These are phyloP conservation scores for Cercospora canescens DNA, from an alignment of 2,329 filamentous ascomycete genomes.

Conservation along the genomic window DNA sequence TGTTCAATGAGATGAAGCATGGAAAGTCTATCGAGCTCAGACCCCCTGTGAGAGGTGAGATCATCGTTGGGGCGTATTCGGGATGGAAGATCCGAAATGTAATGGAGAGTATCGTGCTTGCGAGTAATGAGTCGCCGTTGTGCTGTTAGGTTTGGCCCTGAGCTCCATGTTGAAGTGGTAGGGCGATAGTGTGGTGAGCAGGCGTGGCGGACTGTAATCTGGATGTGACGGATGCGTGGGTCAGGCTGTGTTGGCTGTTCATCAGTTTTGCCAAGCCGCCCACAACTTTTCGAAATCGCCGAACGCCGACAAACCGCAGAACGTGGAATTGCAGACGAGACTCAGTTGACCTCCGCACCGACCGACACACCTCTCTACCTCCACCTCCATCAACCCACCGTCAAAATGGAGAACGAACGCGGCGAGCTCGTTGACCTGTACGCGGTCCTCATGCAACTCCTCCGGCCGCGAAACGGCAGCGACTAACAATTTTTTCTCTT, in stretches of 20 bases:
- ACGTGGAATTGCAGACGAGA: not conserved
- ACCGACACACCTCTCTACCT: not conserved
- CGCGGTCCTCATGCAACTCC: conserved; percentile 41
- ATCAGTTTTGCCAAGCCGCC: not conserved
- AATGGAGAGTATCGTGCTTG: not conserved
- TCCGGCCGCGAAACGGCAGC: conserved; percentile 16
- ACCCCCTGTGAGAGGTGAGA: not conserved
- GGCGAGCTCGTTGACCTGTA: conserved; percentile 99
- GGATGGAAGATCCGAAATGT: not conserved
- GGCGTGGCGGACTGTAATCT: not conserved
- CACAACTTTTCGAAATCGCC: conserved; percentile 4
- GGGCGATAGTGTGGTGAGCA: not conserved
- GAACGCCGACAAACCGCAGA: not conserved
- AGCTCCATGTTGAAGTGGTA: not conserved
- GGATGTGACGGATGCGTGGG: not conserved
- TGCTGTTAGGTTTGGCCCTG: not conserved
- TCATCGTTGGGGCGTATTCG: not conserved
- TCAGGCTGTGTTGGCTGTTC: not conserved
- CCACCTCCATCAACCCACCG: conserved; percentile 16
- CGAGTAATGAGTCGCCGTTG: not conserved
- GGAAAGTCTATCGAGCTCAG: not conserved
- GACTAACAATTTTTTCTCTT: conserved; percentile 32
- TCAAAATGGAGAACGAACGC: conserved; percentile 98
- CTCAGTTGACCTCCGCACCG: not conserved
- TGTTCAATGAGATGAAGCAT: conserved; percentile 14